These are phyloP conservation scores for Chamaecrista fasciculata DNA, from an alignment of 306 rosid species.

Conservation along the genomic window DNA sequence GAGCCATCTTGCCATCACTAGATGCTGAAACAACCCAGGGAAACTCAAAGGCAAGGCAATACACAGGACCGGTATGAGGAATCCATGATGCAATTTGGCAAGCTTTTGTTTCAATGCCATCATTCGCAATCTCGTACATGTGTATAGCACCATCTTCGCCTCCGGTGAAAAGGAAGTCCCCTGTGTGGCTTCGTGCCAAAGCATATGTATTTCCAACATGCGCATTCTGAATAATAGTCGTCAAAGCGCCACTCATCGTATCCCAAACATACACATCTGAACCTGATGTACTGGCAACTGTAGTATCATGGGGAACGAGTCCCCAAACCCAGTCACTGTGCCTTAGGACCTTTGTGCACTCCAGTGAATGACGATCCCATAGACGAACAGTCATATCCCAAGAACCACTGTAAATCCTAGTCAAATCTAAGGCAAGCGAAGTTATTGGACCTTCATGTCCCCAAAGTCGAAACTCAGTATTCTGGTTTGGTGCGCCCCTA, in stretches of 20 bases:
- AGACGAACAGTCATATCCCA: slow-evolving; percentile 95
- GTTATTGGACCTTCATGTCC: slow-evolving; percentile 92
- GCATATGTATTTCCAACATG: slow-evolving; percentile 74
- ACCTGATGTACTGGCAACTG: slow-evolving; percentile 71
- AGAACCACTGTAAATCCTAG: slow-evolving; percentile 91
- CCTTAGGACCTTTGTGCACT: slow-evolving; percentile 65
- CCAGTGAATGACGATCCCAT: slow-evolving; percentile 74
- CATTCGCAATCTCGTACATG: slow-evolving; percentile 66
- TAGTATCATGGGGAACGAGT: slow-evolving; percentile 72
- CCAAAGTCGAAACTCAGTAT: slow-evolving; percentile 76
- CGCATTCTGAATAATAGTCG: slow-evolving; percentile 52
- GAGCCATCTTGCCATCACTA: slow-evolving; percentile 73
- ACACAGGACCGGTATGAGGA: slow-evolving; percentile 84
- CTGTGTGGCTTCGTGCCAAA: slow-evolving; percentile 71
- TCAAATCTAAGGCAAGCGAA: slow-evolving; percentile 78
- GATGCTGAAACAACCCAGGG: slow-evolving; percentile 98
- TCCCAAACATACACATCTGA: slow-evolving; percentile 92
- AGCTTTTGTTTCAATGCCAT: slow-evolving; percentile 29
- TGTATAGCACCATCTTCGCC: slow-evolving; percentile 89
- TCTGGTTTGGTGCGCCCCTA: slow-evolving; percentile 50
- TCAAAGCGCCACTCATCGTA: slow-evolving; percentile 48
- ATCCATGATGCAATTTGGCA: slow-evolving; percentile 63
- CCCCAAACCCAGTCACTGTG: slow-evolving; percentile 96
- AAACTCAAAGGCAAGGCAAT: slow-evolving; percentile 89
- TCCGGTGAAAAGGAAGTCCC: slow-evolving; percentile 82